Evolutionary conservation across 495 filamentous ascomycete species (phyloP), one percentile per base, ranked within the genome.

Genomic region (Penicillium manginii): DNA sequence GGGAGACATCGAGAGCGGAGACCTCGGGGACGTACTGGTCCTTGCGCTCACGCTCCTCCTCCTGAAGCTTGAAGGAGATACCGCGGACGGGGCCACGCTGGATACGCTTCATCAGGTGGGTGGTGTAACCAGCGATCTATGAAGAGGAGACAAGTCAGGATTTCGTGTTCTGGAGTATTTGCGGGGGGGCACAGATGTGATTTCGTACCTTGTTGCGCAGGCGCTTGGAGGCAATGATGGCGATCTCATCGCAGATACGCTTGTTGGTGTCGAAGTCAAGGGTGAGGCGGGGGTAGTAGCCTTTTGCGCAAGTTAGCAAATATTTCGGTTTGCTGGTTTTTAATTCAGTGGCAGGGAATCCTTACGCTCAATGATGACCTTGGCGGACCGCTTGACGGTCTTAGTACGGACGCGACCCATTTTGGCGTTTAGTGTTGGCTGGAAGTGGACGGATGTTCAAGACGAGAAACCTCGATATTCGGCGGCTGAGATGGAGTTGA

Each of bases 191-290:
- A 2, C 9, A 17, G n/a, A 43, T 9, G 14, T 57, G 43, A 60
- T 45, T 43, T 58, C 70, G 60, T 63, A 96, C 91, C 91, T 97
- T 98, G 88, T 98, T 98, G 82, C 93, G 87, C 66, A 97, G 86
- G 77, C 94, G 87, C 89, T 97, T 97, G 61, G 88, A 92, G 63
- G 96, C 91, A 78, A 98, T 99, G 80, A 98, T 96, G 74, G 96
- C 96, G 68, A 99, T 96, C 83, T 99, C 96, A 91, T 98, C 96
- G 83, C 96, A 98, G 70, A 97, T 93, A 64, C 93, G 84, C 89
- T 98, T 98, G 89, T 98, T 98, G 86, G 91, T 96, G 86, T 99
- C 96, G 85, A 99, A 99, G 83, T 98, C 96, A 78, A 98, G 91
- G 55, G 92, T 96, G 76, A 99, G 84, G 79, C 91, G 91, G 72